These are phyloP conservation scores for Camellia lanceoleosa DNA, from an alignment of 148 eudicot species.

Conservation along the genomic window DNA sequence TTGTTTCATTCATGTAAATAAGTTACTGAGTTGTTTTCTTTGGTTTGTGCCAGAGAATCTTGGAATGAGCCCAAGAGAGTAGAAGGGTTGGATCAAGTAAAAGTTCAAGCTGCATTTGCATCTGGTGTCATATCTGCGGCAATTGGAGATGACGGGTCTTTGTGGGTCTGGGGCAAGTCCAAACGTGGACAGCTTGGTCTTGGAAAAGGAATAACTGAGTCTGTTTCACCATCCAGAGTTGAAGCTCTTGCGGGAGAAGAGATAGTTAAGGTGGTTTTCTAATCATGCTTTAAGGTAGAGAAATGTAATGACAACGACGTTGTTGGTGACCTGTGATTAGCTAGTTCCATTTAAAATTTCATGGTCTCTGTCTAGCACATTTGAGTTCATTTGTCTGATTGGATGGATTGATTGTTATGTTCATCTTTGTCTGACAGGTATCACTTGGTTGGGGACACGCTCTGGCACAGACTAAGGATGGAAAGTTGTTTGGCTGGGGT, in stretches of 20 bases:
- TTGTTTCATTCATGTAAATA: background rate
- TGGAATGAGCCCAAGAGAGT: constrained; percentile 83
- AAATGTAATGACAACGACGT: background rate
- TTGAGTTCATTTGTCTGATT: background rate
- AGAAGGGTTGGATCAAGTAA: constrained; percentile 59
- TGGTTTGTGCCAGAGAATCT: constrained; percentile 43
- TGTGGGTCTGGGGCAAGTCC: constrained; percentile 99
- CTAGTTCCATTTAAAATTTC: background rate
- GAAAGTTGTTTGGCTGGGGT: constrained; percentile 94
- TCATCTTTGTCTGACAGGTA: constrained; percentile 43
- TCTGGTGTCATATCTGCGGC: constrained; percentile 90
- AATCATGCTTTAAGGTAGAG: constrained; percentile 48
- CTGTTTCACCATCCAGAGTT: constrained; percentile 63
- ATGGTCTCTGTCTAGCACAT: background rate
- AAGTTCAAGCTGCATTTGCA: constrained; percentile 71
- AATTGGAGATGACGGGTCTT: constrained; percentile 78
- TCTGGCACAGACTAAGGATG: constrained; percentile 70
- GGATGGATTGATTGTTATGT: background rate
- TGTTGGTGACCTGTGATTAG: background rate
- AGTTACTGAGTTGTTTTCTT: constrained; percentile 7
- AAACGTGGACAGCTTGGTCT: constrained; percentile 97
- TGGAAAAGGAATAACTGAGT: constrained; percentile 65
- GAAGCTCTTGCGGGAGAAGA: constrained; percentile 70
- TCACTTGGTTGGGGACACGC: constrained; percentile 98
- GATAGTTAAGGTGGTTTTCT: constrained; percentile 71